A percentile compares a stretch with the other conserved stretches of the same genome.
Evolutionary conservation across 768 basidiomycete species (phyloP).

Genomic region (Pulveroboletus frians): DNA sequence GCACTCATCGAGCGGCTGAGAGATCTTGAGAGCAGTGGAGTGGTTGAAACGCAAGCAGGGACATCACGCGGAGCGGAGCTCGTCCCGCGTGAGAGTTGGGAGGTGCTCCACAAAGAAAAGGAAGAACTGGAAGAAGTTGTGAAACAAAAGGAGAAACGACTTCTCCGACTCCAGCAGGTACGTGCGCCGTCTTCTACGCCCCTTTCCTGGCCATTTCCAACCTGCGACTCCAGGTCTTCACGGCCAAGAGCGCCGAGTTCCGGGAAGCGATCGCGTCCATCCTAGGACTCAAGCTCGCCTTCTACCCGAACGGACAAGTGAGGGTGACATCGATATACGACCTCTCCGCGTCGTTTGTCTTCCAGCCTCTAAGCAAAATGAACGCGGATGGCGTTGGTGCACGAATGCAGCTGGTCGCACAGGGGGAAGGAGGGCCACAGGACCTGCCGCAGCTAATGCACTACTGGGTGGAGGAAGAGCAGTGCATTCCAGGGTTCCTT

Average conservation of each 20-base stretch:
- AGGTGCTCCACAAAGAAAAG: slow-evolving; percentile 65
- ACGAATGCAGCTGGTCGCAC: slow-evolving; percentile 68
- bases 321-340: slow-evolving; percentile 90
- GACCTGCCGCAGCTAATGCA: slow-evolving; percentile 70
- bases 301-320: slow-evolving; percentile 87
- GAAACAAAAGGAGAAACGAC: slow-evolving; percentile 75
- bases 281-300: slow-evolving; percentile 86
- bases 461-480: slow-evolving; percentile 82
- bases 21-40: slow-evolving; percentile 49
- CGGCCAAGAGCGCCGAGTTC: slow-evolving; percentile 84
- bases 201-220: no score
- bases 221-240: slow-evolving; percentile 60
- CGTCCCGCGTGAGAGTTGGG: slow-evolving; percentile 79
- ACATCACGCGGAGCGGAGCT: slow-evolving; percentile 27
- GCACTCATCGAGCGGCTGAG: slow-evolving; percentile 66
- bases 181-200: slow-evolving; percentile 31
- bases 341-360: slow-evolving; percentile 79
- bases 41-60: slow-evolving; percentile 16
- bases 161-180: slow-evolving; percentile 77
- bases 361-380: slow-evolving; percentile 53
- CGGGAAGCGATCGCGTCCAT: slow-evolving; percentile 86
- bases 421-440: slow-evolving; percentile 69
- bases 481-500: slow-evolving; percentile 85
- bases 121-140: slow-evolving; percentile 57
- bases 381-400: slow-evolving; percentile 36